A percentile compares a stretch with the other conserved stretches of the same genome.
phyloP scores from a whole-genome alignment of 2,329 filamentous ascomycete genomes.

The Lasiodiplodia sp. region DNA sequence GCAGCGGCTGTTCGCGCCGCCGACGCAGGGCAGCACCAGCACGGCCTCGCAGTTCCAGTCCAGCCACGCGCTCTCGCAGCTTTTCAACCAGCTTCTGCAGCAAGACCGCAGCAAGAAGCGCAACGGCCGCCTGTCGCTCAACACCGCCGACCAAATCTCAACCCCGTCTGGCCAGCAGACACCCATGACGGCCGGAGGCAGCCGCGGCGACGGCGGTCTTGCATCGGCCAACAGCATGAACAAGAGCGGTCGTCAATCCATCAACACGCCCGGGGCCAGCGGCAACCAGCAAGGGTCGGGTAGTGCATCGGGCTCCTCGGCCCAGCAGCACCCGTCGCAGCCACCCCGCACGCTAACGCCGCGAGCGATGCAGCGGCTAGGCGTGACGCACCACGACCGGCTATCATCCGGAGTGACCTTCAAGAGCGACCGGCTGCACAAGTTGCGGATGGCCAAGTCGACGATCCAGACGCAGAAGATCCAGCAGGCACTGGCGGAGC shows the following conservation, averaged over 20 bases:
- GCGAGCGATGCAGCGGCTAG: conserved; percentile 78
- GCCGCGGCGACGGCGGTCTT: conserved; percentile 52
- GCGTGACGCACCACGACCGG: conserved; percentile 84
- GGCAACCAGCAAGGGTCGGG: conserved; percentile 53
- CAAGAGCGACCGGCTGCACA: conserved; percentile 82
- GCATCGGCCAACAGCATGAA: conserved; percentile 29
- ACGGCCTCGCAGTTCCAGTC: conserved; percentile 70
- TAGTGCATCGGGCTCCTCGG: conserved; percentile 39
- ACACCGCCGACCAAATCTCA: conserved; percentile 44
- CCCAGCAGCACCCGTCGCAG: conserved; percentile 45
- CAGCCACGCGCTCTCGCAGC: conserved; percentile 77
- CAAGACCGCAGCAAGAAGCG: conserved; percentile 91
- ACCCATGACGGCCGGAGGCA: conserved; percentile 23
- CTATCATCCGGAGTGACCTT: conserved; percentile 87
- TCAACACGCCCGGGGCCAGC: conserved; percentile 34
- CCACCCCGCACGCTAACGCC: conserved; percentile 47
- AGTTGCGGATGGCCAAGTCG: conserved; percentile 78
- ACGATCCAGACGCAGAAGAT: conserved; percentile 79
- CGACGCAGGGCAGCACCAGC: conserved; percentile 62
- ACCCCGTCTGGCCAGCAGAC: conserved; percentile 40
- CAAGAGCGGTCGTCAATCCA: conserved; percentile 36
- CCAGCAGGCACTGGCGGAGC: conserved; percentile 72
- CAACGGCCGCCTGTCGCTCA: conserved; percentile 54
- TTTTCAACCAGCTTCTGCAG: conserved; percentile 82
- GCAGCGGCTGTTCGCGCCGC: conserved; percentile 82